Base-by-base conservation (phyloP, 352 stramenopile genomes). In the Phytophthora capsici region DNA sequence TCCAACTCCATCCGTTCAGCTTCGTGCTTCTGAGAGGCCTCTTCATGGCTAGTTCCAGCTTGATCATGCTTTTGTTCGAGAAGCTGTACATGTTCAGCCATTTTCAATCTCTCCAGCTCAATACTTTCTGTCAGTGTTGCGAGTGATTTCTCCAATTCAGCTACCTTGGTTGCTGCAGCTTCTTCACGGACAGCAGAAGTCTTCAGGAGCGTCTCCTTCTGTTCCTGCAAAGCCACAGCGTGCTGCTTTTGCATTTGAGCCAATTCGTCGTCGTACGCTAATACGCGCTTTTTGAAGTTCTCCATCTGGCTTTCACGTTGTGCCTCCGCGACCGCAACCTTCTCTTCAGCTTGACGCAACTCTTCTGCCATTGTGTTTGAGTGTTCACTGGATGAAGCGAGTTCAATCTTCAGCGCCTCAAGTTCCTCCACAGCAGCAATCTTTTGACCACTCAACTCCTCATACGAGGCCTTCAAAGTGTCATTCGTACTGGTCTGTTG, bases 401-500 rank as follows among this genome's bases (percentile, higher is more conserved):
- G 53, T 20, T 86, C 65, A 32, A 68, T 45, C 45, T 77, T 75
- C 20, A 75, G 52, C 14, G 56, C 53, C 9, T 66, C 61, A 14
- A 87, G 61, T 17, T 79, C 63, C 12, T 69, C 36, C 4, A 67
- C 22, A 28, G 30, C 61, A 9, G 41, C 41, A 44, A 40, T 41
- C 7, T 75, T 37, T 19, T 69, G 38, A 36, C 26, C 30, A 36
- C 74, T 69, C 17, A 83, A 59, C 6, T 66, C 51, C 50, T 76
- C 37, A 25, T 60, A 75, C 7, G 57, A 71, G 17, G 50, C 23
- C 53, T 79, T 66, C 1, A 78, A 32, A 22, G 12, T 57, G 32
- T 80, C 64, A 20, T 66, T 65, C 7, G 45, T 54, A 28, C 69
- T 63, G n/a, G 70, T 73, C 9, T 87, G 68, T 20, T 80, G 63